Evolutionary conservation across 768 basidiomycete species (phyloP).

Genomic region (Psilocybe sp.): DNA sequence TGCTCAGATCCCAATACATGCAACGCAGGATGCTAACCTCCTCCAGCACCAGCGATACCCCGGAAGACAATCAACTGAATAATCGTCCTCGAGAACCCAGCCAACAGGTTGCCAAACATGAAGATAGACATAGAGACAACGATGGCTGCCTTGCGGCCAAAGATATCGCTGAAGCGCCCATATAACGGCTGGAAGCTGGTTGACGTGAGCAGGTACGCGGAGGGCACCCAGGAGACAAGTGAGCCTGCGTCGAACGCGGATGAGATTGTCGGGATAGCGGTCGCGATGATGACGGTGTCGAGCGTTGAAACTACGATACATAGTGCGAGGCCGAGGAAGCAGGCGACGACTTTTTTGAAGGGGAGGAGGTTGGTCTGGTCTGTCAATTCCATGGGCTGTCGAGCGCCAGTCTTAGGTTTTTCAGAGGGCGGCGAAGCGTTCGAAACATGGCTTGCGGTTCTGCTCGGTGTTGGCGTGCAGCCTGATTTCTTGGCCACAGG

Average conservation of each 20-base stretch:
- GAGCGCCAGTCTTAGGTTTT: background rate
- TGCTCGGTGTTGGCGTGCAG: too few species aligned
- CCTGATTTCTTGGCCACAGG: too few species aligned
- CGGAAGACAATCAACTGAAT: slow-evolving; percentile 68
- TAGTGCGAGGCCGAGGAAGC: slow-evolving; percentile 58
- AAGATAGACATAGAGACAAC: slow-evolving; percentile 59
- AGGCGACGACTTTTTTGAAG: slow-evolving; percentile 56
- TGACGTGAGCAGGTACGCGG: slow-evolving; percentile 66
- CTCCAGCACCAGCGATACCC: slow-evolving; percentile 67
- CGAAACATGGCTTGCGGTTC: too few species aligned
- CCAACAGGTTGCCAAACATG: slow-evolving; percentile 60
- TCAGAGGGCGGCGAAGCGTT: background rate
- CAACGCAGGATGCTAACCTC: slow-evolving; percentile 32
- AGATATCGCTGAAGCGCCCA: slow-evolving; percentile 65
- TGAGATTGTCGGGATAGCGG: slow-evolving; percentile 71
- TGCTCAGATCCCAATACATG: background rate
- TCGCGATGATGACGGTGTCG: slow-evolving; percentile 74
- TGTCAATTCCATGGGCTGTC: slow-evolving; percentile 28
- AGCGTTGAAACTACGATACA: slow-evolving; percentile 62
- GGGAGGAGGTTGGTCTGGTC: slow-evolving; percentile 80
- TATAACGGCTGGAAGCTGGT: slow-evolving; percentile 62
- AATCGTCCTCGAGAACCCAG: slow-evolving; percentile 66
- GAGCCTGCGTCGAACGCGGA: slow-evolving; percentile 62
- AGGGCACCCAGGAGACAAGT: slow-evolving; percentile 69
- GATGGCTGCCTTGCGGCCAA: slow-evolving; percentile 61